Evolutionary conservation across 495 filamentous ascomycete species (phyloP), one percentile per base, ranked within the genome.

Genomic region (Neurospora cerealis): DNA sequence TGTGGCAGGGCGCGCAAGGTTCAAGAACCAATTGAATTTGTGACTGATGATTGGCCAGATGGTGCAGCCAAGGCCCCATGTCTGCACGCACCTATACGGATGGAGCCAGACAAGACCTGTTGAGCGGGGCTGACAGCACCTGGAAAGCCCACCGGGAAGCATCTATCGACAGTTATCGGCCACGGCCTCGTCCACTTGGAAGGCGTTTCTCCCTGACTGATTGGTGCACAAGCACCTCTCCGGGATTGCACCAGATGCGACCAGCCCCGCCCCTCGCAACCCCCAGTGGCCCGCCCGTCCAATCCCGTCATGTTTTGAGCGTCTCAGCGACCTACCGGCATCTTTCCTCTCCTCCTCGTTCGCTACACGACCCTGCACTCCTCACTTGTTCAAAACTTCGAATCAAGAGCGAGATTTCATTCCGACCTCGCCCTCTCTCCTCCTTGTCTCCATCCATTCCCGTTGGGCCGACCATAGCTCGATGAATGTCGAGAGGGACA

Each of bases 1-100:
- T 76, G 79, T 81, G 77, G 75, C 72, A 77, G 75, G 73, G 74
- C 76, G 62, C 24, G 54, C 54, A 66, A 66, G 54, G 54, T 66
- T 66, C 28, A 66, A 66, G 54, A 5, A 66, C 54, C 54, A 66
- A 19, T 66, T 66, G 54, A 1, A 34, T 34, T 9, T 19, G 28
- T 15, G 15, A 28, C 54, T 8, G 13, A 4, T 62, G 54, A 34
- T 66, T 66, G 54, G 54, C 54, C 54, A 34, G 28, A 34, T 66
- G 32, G 24, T 66, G 69, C 32, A 42, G 34, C 34, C 69, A 62
- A 62, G 54, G 28, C 54, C 24, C 28, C 54, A 66, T 66, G 21
- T 60, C 48, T 66, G 54, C 28, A 62, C 54, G 54, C 21, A 60
- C 48, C 21, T 62, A 62, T 62, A 17, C 54, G 24, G 48, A 62